phyloP scores from a whole-genome alignment of 257 asterid genomes.

The Petrea volubilis region DNA sequence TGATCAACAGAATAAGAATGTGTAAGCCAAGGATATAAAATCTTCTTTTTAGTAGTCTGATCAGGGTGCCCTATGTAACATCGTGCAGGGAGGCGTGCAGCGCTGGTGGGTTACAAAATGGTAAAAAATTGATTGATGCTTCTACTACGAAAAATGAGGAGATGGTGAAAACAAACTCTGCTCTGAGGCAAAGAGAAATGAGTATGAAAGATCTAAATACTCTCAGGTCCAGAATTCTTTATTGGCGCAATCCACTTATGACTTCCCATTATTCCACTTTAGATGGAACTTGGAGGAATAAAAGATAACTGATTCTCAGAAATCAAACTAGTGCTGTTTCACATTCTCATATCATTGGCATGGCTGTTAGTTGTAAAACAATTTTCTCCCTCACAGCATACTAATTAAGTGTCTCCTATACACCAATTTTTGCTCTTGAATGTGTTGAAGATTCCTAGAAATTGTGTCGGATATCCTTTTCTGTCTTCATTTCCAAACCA shows the following conservation, averaged over 20 bases:
- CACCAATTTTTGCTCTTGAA: background rate
- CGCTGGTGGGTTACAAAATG: constrained; percentile 26
- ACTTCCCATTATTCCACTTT: constrained; percentile 6
- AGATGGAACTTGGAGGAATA: background rate
- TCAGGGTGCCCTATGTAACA: constrained; percentile 18
- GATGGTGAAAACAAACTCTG: constrained; percentile 28
- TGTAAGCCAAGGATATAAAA: background rate
- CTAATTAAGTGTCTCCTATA: background rate
- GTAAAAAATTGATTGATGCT: constrained; percentile 24
- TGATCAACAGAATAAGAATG: constrained; percentile 18
- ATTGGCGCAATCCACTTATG: constrained; percentile 3
- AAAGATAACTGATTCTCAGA: constrained; percentile 1
- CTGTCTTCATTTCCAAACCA: constrained; percentile 10
- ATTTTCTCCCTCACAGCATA: constrained; percentile 5
- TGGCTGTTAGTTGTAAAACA: background rate
- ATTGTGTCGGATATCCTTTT: background rate
- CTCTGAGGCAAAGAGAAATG: constrained; percentile 27
- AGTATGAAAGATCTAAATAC: constrained; percentile 32
- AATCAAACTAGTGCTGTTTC: constrained; percentile 4
- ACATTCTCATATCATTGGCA: background rate
- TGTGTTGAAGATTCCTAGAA: background rate
- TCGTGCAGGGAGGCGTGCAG: constrained; percentile 31
- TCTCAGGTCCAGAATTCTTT: constrained; percentile 43
- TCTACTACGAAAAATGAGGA: constrained; percentile 25
- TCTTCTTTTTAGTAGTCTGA: constrained; percentile 18